Conservation (phyloP, 2,329 filamentous ascomycete genomes). For the Hymenoscyphus repandus region DNA sequence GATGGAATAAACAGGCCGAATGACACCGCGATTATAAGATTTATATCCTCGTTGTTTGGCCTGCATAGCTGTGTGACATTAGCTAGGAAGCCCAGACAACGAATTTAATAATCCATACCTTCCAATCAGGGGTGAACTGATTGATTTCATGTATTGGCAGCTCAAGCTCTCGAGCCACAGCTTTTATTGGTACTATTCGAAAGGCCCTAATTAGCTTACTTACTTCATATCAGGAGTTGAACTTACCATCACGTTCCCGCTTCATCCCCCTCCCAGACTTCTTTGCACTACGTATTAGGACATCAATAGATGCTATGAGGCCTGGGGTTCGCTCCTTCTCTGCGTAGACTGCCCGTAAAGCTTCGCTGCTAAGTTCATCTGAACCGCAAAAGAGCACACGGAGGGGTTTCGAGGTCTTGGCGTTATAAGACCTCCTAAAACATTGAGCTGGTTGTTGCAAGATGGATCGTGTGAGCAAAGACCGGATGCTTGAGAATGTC, state of each 20-base stretch:
- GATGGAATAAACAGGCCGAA: conserved; percentile 87
- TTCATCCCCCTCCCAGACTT: conserved; percentile 71
- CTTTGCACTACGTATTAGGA: conserved; percentile 78
- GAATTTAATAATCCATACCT: conserved; percentile 44
- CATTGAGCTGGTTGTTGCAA: not conserved
- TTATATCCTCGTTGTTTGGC: conserved; percentile 43
- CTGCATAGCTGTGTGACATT: conserved; percentile 45
- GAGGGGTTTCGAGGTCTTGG: conserved; percentile 48
- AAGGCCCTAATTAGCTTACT: not conserved
- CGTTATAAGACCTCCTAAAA: not conserved
- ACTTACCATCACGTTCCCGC: conserved; percentile 31
- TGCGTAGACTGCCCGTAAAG: conserved; percentile 62
- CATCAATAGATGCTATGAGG: conserved; percentile 72
- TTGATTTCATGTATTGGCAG: conserved; percentile 70
- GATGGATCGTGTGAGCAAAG: not conserved
- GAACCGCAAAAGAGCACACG: conserved; percentile 92
- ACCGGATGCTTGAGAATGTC: not conserved
- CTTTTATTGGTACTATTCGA: conserved; percentile 64
- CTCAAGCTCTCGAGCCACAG: conserved; percentile 55
- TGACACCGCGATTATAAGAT: conserved; percentile 86
- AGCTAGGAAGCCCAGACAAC: not conserved
- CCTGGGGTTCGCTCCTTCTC: conserved; percentile 49
- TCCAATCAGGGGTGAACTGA: conserved; percentile 73
- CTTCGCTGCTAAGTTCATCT: conserved; percentile 80
- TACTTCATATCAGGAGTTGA: too few species aligned